A percentile compares a stretch with the other conserved stretches of the same genome.
Conservation (phyloP, 441 rosid species). For the Gossypium trilobum region DNA sequence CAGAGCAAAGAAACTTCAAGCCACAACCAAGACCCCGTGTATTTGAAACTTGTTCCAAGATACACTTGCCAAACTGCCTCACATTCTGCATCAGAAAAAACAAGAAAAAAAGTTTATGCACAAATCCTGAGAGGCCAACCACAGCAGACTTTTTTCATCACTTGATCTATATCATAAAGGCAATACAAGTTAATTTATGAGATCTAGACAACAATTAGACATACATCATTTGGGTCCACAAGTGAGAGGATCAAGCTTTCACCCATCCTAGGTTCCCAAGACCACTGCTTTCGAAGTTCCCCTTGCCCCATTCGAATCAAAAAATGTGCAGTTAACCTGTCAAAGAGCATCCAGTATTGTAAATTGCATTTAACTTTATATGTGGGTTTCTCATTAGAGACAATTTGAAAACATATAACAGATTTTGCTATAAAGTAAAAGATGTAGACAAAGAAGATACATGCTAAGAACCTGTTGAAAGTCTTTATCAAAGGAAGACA, state of each 20-base stretch:
- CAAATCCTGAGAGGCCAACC: background rate
- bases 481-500: conserved; percentile 61
- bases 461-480: conserved; percentile 58
- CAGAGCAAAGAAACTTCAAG: conserved; percentile 81
- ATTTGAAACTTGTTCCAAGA: conserved; percentile 83
- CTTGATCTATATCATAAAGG: background rate
- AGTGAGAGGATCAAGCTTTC: conserved; percentile 81
- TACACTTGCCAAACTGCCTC: conserved; percentile 80
- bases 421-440: background rate
- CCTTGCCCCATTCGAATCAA: conserved; percentile 58
- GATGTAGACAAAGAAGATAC: conserved; percentile 1
- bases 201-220: conserved; percentile 23
- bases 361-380: background rate
- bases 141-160: background rate
- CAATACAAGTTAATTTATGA: background rate
- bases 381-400: background rate
- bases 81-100: conserved; percentile 51
- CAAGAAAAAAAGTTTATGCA: background rate
- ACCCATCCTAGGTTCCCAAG: conserved; percentile 90
- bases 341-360: conserved; percentile 18
- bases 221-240: conserved; percentile 87
- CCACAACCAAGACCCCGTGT: conserved; percentile 76
- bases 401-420: conserved; percentile 8
- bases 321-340: conserved; percentile 77
- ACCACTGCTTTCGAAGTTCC: conserved; percentile 73